These are phyloP conservation scores for Butyriboletus loyo DNA, from an alignment of 768 basidiomycete species.

Conservation along the genomic window DNA sequence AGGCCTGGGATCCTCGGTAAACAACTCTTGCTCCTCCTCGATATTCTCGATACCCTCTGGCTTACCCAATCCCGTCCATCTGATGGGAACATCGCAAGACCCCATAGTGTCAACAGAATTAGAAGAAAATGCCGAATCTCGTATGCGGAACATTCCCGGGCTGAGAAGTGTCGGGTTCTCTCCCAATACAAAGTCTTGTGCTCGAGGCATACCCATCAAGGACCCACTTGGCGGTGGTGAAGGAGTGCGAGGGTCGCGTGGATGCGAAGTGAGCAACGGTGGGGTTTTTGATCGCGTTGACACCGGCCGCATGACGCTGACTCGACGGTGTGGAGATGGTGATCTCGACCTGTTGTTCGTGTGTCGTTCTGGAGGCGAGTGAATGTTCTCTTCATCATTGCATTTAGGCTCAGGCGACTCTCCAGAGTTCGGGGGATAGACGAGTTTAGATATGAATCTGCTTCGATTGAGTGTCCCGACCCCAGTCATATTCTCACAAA, in stretches of 20 bases:
- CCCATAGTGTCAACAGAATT: constrained; percentile 41
- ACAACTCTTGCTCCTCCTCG: constrained; percentile 33
- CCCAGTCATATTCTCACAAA: constrained; percentile 64
- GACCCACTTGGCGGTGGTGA: constrained; percentile 20
- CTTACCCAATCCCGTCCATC: constrained; percentile 54
- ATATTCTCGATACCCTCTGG: constrained; percentile 38
- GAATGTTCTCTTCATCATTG: constrained; percentile 17
- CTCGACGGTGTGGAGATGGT: constrained; percentile 23
- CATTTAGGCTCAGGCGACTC: constrained; percentile 7
- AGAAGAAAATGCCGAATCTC: constrained; percentile 63
- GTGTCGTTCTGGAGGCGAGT: constrained; percentile 17
- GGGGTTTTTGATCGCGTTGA: constrained; percentile 41
- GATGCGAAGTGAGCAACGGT: constrained; percentile 34
- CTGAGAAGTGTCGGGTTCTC: constrained; percentile 44
- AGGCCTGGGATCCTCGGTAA: constrained; percentile 22
- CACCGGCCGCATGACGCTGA: constrained; percentile 31
- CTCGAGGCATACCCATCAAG: constrained; percentile 12
- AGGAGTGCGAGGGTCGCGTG: constrained; percentile 25
- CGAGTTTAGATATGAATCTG: constrained; percentile 23
- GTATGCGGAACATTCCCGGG: constrained; percentile 50
- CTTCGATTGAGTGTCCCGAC: constrained; percentile 43
- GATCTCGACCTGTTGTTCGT: constrained; percentile 19
- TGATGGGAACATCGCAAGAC: constrained; percentile 53
- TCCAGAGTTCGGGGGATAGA: constrained; percentile 9
- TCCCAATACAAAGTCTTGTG: constrained; percentile 20